Conservation (phyloP, 2,329 filamentous ascomycete genomes). For the Venturia oleaginea region DNA sequence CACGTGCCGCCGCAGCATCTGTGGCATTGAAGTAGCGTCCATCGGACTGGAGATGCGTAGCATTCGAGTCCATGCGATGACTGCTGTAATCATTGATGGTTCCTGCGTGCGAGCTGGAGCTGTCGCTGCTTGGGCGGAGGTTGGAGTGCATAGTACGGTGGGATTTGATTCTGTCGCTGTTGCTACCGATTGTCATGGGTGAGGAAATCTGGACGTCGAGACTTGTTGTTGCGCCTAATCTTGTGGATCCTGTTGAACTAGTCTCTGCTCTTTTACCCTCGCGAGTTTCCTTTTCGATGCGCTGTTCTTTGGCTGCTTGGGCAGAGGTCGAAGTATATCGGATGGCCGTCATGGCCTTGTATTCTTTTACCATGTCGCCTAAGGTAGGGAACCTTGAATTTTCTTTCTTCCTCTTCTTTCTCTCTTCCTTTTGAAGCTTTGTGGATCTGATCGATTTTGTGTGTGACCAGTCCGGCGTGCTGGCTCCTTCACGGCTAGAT, state of each 20-base stretch:
- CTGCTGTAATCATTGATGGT: not conserved
- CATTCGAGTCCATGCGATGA: not conserved
- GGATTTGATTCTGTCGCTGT: not conserved
- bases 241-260: not conserved
- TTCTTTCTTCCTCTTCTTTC: conserved; percentile 12
- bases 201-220: not conserved
- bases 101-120: not conserved
- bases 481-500: conserved; percentile 4
- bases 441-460: not conserved
- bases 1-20: not conserved
- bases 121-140: not conserved
- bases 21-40: not conserved
- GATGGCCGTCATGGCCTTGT: conserved; percentile 10
- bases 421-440: not conserved
- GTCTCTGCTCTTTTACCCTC: not conserved
- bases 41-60: not conserved
- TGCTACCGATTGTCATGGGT: not conserved
- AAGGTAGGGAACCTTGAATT: not conserved
- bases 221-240: not conserved
- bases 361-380: conserved; percentile 6
- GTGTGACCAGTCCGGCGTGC: not conserved
- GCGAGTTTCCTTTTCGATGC: conserved; percentile 2
- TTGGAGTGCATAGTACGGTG: not conserved
- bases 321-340: conserved; percentile 3
- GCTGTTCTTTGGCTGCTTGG: conserved; percentile 7